phyloP scores from a whole-genome alignment of 2,329 filamentous ascomycete genomes.

The Dactylellina haptotyla region DNA sequence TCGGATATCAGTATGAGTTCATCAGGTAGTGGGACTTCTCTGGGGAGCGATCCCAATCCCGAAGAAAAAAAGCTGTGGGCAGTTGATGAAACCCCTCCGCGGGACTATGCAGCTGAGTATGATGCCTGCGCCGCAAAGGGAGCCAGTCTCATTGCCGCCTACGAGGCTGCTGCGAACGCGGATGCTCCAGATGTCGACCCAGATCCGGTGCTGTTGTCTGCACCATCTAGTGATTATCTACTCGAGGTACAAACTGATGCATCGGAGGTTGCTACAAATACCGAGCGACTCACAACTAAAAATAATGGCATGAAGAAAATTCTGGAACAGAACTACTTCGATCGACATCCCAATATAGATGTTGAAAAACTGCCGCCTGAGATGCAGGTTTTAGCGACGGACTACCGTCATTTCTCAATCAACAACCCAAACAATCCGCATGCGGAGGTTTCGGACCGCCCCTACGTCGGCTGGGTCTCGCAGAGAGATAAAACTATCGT shows the following conservation, averaged over 20 bases:
- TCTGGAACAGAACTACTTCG: conserved; percentile 29
- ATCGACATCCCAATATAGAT: conserved; percentile 20
- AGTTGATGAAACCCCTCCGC: conserved; percentile 17
- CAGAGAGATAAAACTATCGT: conserved; percentile 21
- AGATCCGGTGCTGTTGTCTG: conserved; percentile 12
- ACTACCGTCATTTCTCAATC: conserved; percentile 34
- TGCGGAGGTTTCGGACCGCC: conserved; percentile 14
- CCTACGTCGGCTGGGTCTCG: conserved; percentile 25
- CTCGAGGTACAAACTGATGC: conserved; percentile 19
- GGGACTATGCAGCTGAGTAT: conserved; percentile 24
- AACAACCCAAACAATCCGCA: conserved; percentile 28
- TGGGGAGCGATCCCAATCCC: conserved; percentile 22
- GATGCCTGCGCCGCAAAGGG: conserved; percentile 12
- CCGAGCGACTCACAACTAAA: conserved; percentile 10
- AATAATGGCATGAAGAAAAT: conserved; percentile 32
- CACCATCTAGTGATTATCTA: conserved; percentile 16
- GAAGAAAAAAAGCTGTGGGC: conserved; percentile 16
- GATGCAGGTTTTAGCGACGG: conserved; percentile 15
- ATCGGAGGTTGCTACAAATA: conserved; percentile 10
- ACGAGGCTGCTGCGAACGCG: not conserved
- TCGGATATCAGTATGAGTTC: conserved; percentile 26
- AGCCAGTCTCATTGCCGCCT: not conserved
- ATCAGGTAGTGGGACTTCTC: conserved; percentile 25
- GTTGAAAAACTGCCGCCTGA: not conserved
- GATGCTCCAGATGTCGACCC: conserved; percentile 11